Percentiles rank a stretch among this genome's conserved stretches.
phyloP scores from a whole-genome alignment of 1,284 basidiomycete genomes.

The Apiotrichum laibachii region DNA sequence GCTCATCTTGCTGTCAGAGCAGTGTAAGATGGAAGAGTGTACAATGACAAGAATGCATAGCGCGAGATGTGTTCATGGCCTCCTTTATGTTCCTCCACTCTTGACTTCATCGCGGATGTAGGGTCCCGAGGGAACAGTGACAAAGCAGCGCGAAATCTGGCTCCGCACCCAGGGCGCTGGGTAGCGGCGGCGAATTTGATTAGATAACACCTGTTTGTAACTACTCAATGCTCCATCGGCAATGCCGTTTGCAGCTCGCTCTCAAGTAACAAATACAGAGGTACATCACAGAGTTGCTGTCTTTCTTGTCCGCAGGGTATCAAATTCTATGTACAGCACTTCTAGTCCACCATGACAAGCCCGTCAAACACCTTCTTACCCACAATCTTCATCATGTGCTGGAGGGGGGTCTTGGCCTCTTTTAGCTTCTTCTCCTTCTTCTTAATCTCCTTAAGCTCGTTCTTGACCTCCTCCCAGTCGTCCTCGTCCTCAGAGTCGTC shows the following conservation, averaged over 20 bases:
- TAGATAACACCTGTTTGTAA: background rate
- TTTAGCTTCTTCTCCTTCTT: slow-evolving; percentile 11
- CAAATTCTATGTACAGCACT: too few relatives aligned
- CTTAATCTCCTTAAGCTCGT: slow-evolving; percentile 42
- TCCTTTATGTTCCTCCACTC: background rate
- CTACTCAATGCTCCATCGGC: too few relatives aligned
- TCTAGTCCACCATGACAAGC: slow-evolving; percentile 37
- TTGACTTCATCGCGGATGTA: background rate
- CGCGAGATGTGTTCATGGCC: background rate
- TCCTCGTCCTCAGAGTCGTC: slow-evolving; percentile 22
- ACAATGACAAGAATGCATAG: too few relatives aligned
- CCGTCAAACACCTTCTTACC: slow-evolving; percentile 55
- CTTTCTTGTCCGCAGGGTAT: too few relatives aligned
- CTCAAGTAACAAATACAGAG: background rate
- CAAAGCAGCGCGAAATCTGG: background rate
- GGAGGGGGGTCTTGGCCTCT: slow-evolving; percentile 50
- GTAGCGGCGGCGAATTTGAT: background rate
- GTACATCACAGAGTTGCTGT: too few relatives aligned
- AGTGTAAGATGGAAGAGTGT: too few relatives aligned
- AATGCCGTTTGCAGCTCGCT: background rate
- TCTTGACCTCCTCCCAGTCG: slow-evolving; percentile 30
- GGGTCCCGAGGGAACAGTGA: background rate
- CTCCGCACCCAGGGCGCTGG: background rate
- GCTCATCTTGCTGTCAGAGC: too few relatives aligned
- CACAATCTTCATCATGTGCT: slow-evolving; percentile 60